Base-by-base conservation (phyloP, 495 filamentous ascomycete genomes). In the Coniosporium apollinis region DNA sequence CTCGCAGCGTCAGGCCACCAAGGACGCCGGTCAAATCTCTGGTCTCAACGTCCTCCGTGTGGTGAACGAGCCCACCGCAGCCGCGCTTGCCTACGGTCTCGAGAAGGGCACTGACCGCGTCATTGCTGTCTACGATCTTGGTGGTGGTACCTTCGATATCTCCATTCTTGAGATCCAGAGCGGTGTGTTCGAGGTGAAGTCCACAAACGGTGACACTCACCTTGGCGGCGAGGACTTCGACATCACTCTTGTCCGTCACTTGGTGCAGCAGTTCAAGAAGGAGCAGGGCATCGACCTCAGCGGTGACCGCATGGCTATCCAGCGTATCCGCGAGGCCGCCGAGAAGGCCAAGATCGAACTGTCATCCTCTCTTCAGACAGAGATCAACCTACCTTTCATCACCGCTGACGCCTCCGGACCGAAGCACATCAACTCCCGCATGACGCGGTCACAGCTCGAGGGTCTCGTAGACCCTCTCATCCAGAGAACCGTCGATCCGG, bases 311-410 rank as follows among this genome's bases (percentile, higher is more conserved):
- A 96, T 97, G 89, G 89, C 89, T 39, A 91, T 97, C 48, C 89
- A 97, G 69, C 73, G 89, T 66, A 94, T 97, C 58, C 89, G 89
- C 64, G 89, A 97, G 67, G 89, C 89, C 44, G 89, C 91, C 43
- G 89, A 97, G 74, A 97, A 97, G 76, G 89, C 89, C 55, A 97
- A 97, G 82, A 97, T 96, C 54, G 89, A 97, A 65, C 72, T 97
- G 43, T 96, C 89, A 2, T 94, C 86, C 15, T 81, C 84, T 36
- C 73, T 89, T 47, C 87, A 94, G 64, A 97, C 89, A 39, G 89
- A 97, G 59, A 94, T 96, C 65, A 93, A 89, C 65, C 77, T 96
- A 38, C 91, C 89, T 41, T 97, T 94, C 76, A 97, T 97, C 63
- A 91, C 84, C 53, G 89, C 89, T 44, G 85, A 92, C 59, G 69